Evolutionary conservation across 2,329 filamentous ascomycete genomes (phyloP).

Genomic region (Aspergillus spinulosporus): DNA sequence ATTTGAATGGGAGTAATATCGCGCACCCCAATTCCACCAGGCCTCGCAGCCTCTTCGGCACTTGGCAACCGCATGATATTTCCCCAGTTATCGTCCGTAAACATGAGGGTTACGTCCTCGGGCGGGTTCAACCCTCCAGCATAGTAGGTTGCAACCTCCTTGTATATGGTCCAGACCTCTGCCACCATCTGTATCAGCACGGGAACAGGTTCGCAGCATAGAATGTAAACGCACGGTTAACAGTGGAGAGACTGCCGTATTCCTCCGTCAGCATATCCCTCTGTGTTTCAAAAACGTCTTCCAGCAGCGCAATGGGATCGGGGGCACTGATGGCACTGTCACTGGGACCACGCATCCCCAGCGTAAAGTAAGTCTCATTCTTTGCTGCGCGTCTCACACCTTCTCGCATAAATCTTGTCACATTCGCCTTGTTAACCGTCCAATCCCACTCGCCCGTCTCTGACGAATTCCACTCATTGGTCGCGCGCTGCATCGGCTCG

Average conservation of each 20-base stretch:
- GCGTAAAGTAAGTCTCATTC: background rate
- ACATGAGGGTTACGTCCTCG: background rate
- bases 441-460: background rate
- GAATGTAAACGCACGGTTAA: background rate
- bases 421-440: background rate
- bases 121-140: background rate
- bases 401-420: background rate
- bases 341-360: background rate
- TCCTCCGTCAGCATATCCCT: background rate
- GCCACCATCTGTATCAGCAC: background rate
- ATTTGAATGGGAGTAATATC: background rate
- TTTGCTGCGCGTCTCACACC: background rate
- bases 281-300: background rate
- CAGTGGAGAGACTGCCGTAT: background rate
- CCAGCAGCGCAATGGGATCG: background rate
- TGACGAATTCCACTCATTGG: background rate
- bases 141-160: background rate
- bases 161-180: background rate
- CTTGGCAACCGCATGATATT: background rate
- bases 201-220: background rate
- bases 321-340: background rate
- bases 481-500: background rate
- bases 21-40: background rate
- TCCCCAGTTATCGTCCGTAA: background rate
- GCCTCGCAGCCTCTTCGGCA: background rate